These are phyloP conservation scores for Colletotrichum nymphaeae DNA, from an alignment of 2,329 filamentous ascomycete genomes.

Conservation along the genomic window DNA sequence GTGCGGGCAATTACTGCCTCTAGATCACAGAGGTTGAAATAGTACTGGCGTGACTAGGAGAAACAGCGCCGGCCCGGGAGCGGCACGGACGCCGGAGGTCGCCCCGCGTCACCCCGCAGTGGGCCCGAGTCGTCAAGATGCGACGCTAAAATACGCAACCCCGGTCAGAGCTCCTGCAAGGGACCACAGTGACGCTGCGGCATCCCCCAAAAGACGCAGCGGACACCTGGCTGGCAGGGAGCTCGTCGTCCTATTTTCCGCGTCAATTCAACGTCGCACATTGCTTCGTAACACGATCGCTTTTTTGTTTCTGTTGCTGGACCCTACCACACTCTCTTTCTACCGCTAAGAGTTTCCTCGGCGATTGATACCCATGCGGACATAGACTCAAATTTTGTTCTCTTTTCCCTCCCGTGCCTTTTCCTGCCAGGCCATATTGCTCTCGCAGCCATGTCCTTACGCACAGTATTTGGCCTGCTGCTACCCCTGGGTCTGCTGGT, in stretches of 20 bases:
- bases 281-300: constrained; percentile 3
- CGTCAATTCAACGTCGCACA: constrained; percentile 3
- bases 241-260: constrained; percentile 3
- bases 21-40: background rate
- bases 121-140: constrained; percentile 13
- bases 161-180: constrained; percentile 34
- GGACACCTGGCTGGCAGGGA: constrained; percentile 30
- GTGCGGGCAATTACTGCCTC: background rate
- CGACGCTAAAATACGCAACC: constrained; percentile 15
- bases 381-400: background rate
- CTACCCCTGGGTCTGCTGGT: constrained; percentile 36
- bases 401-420: background rate
- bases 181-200: constrained; percentile 28
- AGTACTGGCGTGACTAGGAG: background rate
- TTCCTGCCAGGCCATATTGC: constrained; percentile 5
- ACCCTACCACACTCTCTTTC: background rate
- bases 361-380: constrained; percentile 12
- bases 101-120: constrained; percentile 30
- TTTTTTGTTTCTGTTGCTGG: background rate
- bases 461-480: constrained; percentile 30
- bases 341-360: background rate
- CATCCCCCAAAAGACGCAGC: constrained; percentile 7
- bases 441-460: constrained; percentile 22
- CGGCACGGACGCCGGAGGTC: background rate
- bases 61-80: background rate